A percentile compares a stretch with the other conserved stretches of the same genome.
These are phyloP conservation scores for Lodderomyces theae DNA, from an alignment of 1,139 yeast genomes.

Conservation along the genomic window DNA sequence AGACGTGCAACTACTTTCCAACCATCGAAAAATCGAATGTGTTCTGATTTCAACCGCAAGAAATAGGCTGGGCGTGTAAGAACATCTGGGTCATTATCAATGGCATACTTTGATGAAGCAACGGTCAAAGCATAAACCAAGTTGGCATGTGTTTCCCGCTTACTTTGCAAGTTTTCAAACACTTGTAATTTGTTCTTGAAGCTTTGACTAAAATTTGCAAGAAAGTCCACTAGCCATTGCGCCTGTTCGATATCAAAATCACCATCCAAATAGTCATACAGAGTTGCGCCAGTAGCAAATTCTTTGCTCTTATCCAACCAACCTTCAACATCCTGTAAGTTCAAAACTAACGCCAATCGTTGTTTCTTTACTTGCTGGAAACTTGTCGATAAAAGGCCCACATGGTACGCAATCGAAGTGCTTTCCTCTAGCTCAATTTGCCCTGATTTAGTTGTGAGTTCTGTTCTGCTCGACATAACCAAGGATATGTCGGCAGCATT, in stretches of 20 bases:
- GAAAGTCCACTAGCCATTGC: slow-evolving; percentile 32
- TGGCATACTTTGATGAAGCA: slow-evolving; percentile 58
- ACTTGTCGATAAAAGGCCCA: slow-evolving; percentile 17
- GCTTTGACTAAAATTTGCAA: slow-evolving; percentile 16
- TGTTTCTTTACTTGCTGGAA: not conserved
- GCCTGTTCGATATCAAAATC: slow-evolving; percentile 33
- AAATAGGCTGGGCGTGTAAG: slow-evolving; percentile 86
- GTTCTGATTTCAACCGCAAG: slow-evolving; percentile 66
- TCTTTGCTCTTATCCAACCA: slow-evolving; percentile 40
- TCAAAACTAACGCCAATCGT: slow-evolving; percentile 21
- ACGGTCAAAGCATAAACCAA: slow-evolving; percentile 55
- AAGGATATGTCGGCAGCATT: slow-evolving; percentile 24
- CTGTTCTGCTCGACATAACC: slow-evolving; percentile 24
- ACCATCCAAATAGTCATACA: slow-evolving; percentile 30
- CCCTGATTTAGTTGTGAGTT: slow-evolving; percentile 3
- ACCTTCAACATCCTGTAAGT: slow-evolving; percentile 32
- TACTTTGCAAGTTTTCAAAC: slow-evolving; percentile 17
- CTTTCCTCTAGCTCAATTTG: slow-evolving; percentile 10
- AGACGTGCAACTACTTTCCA: slow-evolving; percentile 84
- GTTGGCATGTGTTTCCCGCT: slow-evolving; percentile 29
- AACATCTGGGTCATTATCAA: slow-evolving; percentile 84
- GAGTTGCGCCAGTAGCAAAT: slow-evolving; percentile 30
- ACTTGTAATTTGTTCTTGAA: slow-evolving; percentile 23
- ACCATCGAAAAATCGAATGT: slow-evolving; percentile 75
- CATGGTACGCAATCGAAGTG: slow-evolving; percentile 30